Conservation (phyloP, 176 grass and related monocot species). For the Ensete ventricosum region DNA sequence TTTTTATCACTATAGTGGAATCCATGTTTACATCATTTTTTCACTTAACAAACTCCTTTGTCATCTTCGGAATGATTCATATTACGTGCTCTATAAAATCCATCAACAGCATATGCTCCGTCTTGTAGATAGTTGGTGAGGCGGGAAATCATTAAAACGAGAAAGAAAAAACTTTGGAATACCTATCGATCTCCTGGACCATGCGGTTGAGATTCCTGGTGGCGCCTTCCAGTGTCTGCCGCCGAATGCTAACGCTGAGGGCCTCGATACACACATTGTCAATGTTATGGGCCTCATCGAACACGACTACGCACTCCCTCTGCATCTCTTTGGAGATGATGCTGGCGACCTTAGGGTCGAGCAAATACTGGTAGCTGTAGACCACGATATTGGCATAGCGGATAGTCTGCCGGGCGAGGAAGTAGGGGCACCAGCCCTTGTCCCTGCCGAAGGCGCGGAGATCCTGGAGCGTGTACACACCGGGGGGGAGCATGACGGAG, state of each 20-base stretch:
- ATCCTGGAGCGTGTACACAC: constrained; percentile 77
- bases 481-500: constrained; percentile 50
- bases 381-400: constrained; percentile 81
- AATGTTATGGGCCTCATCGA: constrained; percentile 96
- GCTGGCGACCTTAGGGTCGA: constrained; percentile 86
- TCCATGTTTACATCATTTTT: neutral
- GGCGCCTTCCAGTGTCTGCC: constrained; percentile 74
- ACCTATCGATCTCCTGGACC: constrained; percentile 81
- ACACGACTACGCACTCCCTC: constrained; percentile 76
- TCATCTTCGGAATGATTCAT: neutral
- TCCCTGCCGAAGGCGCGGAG: constrained; percentile 61
- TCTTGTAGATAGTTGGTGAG: too few relatives aligned
- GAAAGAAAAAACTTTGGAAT: constrained; percentile 1
- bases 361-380: constrained; percentile 93
- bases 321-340: constrained; percentile 93
- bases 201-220: constrained; percentile 63
- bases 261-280: constrained; percentile 94
- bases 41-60: neutral
- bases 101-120: neutral
- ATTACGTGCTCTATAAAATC: neutral
- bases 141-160: neutral
- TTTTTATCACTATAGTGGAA: neutral
- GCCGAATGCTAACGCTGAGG: constrained; percentile 72
- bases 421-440: constrained; percentile 70
- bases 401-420: constrained; percentile 85